Base-by-base conservation (phyloP, 768 basidiomycete species). In the Pisolithus microcarpus region DNA sequence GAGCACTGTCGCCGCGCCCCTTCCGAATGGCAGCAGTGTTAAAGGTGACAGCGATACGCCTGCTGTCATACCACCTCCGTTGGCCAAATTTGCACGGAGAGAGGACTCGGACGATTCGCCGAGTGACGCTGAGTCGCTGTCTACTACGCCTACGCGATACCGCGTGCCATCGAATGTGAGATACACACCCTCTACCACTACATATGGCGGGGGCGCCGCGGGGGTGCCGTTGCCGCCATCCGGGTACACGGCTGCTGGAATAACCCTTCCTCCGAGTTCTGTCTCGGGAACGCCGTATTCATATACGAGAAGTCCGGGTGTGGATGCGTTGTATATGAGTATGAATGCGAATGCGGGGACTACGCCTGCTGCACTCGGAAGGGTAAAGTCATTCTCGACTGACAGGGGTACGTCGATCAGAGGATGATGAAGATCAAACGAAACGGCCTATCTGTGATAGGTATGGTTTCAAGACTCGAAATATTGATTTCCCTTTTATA, bases 101-200 rank as follows among this genome's bases (percentile, higher is more conserved):
- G 39, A 47, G 3, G 66, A 69, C 19, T 60, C 66, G 11, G 65
- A 65, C 19, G 62, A 60, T 0, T 65, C 62, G 8, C 66, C 65
- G 42, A 68, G 65, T 21, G 70, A 71, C 10, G 56, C 53, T 11
- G 68, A 72, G 50, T 66, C 72, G 46, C 52, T 68, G 49, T 61
- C 70, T 11, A 71, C 70, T 28, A 71, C 70, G 0, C 50, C 56
- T 18, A 21, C 53, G 46, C 58, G 63, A 19, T 66, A 60, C 37
- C 51, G 52, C 1, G 58, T 52, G 23, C 55, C 59, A 1, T 65
- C 61, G 38, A 52, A 43, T 31, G 21, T 38, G 21, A 39, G 39
- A 26, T 30, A 49, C 26, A 49, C 48, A 34, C 34, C 34, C 13
- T 34, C 34, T 34, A 34, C 34, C 3, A 43, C 46, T 3, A 23